Percentiles rank a stretch among this genome's conserved stretches.
Conservation (phyloP, 352 stramenopile genomes). For the Phytophthora chlamydospora region DNA sequence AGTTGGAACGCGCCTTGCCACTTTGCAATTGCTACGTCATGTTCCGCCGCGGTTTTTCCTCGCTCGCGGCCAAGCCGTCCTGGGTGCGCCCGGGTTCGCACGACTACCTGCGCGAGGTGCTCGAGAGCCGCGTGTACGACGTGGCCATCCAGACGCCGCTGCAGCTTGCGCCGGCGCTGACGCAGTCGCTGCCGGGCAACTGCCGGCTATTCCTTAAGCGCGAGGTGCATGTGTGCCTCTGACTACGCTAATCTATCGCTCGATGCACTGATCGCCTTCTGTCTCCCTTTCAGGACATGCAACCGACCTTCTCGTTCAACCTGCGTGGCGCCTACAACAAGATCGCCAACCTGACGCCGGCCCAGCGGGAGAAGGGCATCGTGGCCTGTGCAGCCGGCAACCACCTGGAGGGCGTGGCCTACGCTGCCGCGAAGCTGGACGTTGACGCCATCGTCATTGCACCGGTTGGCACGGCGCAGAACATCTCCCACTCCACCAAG, state of each 20-base stretch:
- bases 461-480: conserved; percentile 93
- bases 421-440: conserved; percentile 93
- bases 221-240: conserved; percentile 60
- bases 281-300: conserved; percentile 82
- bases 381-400: conserved; percentile 92
- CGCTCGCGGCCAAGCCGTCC: conserved; percentile 34
- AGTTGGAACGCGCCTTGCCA: no score
- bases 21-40: conserved; percentile 35
- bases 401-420: conserved; percentile 97
- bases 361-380: conserved; percentile 82
- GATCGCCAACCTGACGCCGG: conserved; percentile 92
- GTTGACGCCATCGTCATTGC: conserved; percentile 97
- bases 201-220: conserved; percentile 92
- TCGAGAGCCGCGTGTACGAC: conserved; percentile 88
- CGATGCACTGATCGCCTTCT: conserved; percentile 1
- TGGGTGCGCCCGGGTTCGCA: conserved; percentile 76
- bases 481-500: conserved; percentile 74
- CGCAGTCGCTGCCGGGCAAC: conserved; percentile 53
- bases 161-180: conserved; percentile 59
- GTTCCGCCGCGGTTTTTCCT: conserved; percentile 45
- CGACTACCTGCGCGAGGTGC: conserved; percentile 79
- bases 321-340: conserved; percentile 98
- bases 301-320: conserved; percentile 99
- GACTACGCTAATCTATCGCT: neutral
- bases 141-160: conserved; percentile 81